Evolutionary conservation across 768 basidiomycete species (phyloP), one percentile per base, ranked within the genome.

Genomic region (Suillus subalutaceus): DNA sequence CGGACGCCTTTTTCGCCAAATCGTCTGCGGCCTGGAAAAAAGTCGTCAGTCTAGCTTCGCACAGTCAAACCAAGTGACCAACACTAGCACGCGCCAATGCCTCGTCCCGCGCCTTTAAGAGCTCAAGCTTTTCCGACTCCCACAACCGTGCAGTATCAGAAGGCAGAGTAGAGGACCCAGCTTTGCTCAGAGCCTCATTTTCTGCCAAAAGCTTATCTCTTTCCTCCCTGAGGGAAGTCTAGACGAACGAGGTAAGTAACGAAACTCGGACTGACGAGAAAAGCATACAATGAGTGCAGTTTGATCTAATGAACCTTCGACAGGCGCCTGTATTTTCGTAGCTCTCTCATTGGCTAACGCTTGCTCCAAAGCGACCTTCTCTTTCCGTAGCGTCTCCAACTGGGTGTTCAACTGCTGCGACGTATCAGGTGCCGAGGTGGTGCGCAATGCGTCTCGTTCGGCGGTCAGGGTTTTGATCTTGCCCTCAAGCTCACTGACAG

Each of bases 161-260:
- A 5, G 72, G 71, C 1, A 69, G 69, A 23, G 72, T 65, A 7
- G 65, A n/a, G 26, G 68, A 66, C 26, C 52, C 52, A 2, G 78
- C 38, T n/a, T 77, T 64, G 43, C 66, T 73, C 63, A 75, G 68
- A 26, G 77, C 76, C 64, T 83, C 83, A 72, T 88, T 90, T 72
- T 90, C 90, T 0, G 81, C 82, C 35, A 89, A 78, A 20, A 93
- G 76, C 60, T 79, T 82, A 71, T 91, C 90, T 60, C 86, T 82
- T 75, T 94, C 88, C 53, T 83, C 81, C 63, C 77, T 81, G 35
- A 92, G 74, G 56, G 81, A 68, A 62, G 83, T 79, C 90, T 92
- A 46, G 7, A 68, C 44, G 20, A 52, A 26, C 20, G 20, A 20
- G n/a, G 70, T 58, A 68, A 37, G 57, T 44, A 35, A 37, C 6